phyloP scores from a whole-genome alignment of 148 eudicot genomes.

The Heliosperma pusillum region DNA sequence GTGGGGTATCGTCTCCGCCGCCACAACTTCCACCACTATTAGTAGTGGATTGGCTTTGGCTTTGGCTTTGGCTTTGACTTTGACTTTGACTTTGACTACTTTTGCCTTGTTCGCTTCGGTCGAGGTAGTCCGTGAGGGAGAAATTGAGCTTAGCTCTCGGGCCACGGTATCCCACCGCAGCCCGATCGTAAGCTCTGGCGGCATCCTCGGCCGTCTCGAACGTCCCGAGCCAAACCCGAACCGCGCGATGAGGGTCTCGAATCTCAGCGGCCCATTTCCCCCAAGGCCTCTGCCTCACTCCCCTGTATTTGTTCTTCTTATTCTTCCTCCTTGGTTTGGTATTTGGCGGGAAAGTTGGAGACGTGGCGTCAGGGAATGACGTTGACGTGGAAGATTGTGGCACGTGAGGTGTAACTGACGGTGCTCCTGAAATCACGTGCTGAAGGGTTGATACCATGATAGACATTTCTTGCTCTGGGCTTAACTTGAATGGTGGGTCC shows the following conservation, averaged over 20 bases:
- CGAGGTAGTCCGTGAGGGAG: slow-evolving; percentile 33
- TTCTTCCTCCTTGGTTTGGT: slow-evolving; percentile 20
- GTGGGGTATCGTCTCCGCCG: neutral
- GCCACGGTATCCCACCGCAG: slow-evolving; percentile 45
- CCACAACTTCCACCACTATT: neutral
- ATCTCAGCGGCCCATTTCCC: slow-evolving; percentile 74
- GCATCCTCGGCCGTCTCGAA: slow-evolving; percentile 56
- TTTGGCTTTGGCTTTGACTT: neutral
- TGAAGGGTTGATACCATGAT: slow-evolving; percentile 43
- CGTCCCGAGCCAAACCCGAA: slow-evolving; percentile 56
- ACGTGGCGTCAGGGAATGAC: neutral
- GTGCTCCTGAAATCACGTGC: slow-evolving; percentile 36
- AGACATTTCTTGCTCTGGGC: slow-evolving; percentile 30
- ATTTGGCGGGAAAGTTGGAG: slow-evolving; percentile 12
- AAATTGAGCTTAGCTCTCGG: slow-evolving; percentile 55
- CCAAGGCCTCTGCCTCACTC: slow-evolving; percentile 66
- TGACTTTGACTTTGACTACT: neutral
- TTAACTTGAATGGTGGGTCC: slow-evolving; percentile 3
- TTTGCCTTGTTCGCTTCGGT: neutral
- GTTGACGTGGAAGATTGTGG: neutral
- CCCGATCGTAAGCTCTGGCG: slow-evolving; percentile 52
- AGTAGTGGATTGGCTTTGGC: neutral
- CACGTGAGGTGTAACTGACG: neutral
- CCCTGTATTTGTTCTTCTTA: slow-evolving; percentile 45
- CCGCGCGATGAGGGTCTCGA: slow-evolving; percentile 43